Base-by-base conservation (phyloP, 805 yeast genomes). In the Cyberlindnera lachancei region DNA sequence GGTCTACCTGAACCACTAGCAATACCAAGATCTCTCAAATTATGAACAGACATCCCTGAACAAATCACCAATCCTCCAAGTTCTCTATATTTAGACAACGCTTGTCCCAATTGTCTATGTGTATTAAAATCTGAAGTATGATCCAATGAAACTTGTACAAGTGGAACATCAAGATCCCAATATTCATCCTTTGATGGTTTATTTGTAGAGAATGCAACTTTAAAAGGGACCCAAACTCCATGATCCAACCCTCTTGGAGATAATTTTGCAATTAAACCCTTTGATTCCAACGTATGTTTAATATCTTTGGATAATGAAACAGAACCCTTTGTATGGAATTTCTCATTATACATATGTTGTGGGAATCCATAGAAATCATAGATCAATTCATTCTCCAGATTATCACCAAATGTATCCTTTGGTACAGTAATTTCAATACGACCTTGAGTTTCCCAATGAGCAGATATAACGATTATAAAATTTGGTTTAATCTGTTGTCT, bases 31-130 rank as follows among this genome's bases (percentile, higher is more conserved):
- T 80, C 87, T 23, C 73, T 41, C 26, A 83, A 61, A 48, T 83
- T 84, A 55, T 83, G 94, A 15, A 81, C 92, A 6, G 85, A 65
- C 83, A 80, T 79, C 4, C 94, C 94, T 1, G 88, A 79, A 33
- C 75, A 68, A 5, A 83, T 52, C 3, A 83, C 58, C 34, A 73
- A 36, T 15, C 72, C 74, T 31, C 70, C 72, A 31, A 70, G 54
- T 2, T 64, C 59, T 39, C 87, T 63, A 41, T 74, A 70, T 22
- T 63, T 58, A 12, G 67, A 48, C 31, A 83, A 56, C 0, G 62
- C 65, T 38, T 68, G 53, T 4, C 94, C 94, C 28, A 83, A 54
- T 40, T 68, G 63, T 48, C 58, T 66, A 30, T 67, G 69, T 18
- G 70, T 40, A 35, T 70, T 75, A 25, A 63, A 59, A 20, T 63